phyloP scores from a whole-genome alignment of 768 basidiomycete genomes.

The Termitomyces sp. region DNA sequence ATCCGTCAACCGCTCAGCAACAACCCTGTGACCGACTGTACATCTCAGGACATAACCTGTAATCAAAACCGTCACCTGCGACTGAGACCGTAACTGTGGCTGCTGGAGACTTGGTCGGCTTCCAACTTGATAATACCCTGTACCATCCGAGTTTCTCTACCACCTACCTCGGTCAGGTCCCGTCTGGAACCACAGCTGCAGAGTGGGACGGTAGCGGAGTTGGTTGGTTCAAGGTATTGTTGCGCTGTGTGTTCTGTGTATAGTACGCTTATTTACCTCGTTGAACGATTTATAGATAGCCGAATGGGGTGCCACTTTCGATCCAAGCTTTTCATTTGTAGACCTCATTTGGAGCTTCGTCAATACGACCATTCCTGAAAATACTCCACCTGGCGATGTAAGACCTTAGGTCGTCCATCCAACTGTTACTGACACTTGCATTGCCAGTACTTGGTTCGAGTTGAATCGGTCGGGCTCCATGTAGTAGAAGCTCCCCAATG shows the following conservation, averaged over 20 bases:
- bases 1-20: slow-evolving; percentile 13
- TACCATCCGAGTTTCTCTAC: slow-evolving; percentile 25
- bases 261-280: neutral
- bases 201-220: slow-evolving; percentile 30
- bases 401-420: neutral
- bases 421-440: neutral
- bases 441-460: slow-evolving; percentile 22
- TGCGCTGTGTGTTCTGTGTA: neutral
- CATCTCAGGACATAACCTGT: slow-evolving; percentile 17
- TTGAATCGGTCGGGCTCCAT: slow-evolving; percentile 37
- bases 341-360: slow-evolving; percentile 18
- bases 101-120: slow-evolving; percentile 20
- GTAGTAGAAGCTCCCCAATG: slow-evolving; percentile 39
- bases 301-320: slow-evolving; percentile 19
- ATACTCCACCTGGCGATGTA: slow-evolving; percentile 25
- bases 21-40: slow-evolving; percentile 14
- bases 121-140: slow-evolving; percentile 23
- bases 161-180: slow-evolving; percentile 32
- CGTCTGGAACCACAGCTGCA: slow-evolving; percentile 19
- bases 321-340: slow-evolving; percentile 17
- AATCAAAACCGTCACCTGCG: slow-evolving; percentile 16
- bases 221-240: slow-evolving; percentile 38
- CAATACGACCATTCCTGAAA: slow-evolving; percentile 24
- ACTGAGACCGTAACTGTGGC: slow-evolving; percentile 20
- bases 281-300: slow-evolving; percentile 11